phyloP scores from a whole-genome alignment of 2,329 filamentous ascomycete genomes.

The Arthrinium puccinioides region DNA sequence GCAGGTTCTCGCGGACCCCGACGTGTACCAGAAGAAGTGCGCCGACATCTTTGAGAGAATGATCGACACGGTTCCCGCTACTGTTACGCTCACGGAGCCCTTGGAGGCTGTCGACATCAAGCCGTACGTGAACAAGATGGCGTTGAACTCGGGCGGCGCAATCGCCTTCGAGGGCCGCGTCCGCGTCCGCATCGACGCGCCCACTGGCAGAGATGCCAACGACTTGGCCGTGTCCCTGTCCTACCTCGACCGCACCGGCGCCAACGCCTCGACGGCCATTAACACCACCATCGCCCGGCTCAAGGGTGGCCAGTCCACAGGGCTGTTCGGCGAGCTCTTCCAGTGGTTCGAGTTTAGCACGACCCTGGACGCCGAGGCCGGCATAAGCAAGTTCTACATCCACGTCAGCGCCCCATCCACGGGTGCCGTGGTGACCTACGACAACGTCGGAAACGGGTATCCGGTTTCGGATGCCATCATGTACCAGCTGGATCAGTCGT shows the following conservation, averaged over 20 bases:
- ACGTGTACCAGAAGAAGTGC: slow-evolving; percentile 28
- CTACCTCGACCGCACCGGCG: slow-evolving; percentile 11
- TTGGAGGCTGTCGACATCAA: slow-evolving; percentile 22
- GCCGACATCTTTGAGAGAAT: slow-evolving; percentile 23
- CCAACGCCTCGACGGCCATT: slow-evolving; percentile 5
- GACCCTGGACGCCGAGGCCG: slow-evolving; percentile 13
- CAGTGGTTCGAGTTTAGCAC: slow-evolving; percentile 22
- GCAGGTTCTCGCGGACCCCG: slow-evolving; percentile 26
- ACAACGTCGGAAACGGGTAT: slow-evolving; percentile 19
- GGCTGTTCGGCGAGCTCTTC: slow-evolving; percentile 19
- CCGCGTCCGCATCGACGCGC: slow-evolving; percentile 4
- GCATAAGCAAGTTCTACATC: slow-evolving; percentile 24
- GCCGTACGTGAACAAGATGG: slow-evolving; percentile 20
- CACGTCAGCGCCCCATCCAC: slow-evolving; percentile 16
- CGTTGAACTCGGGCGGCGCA: slow-evolving; percentile 16
- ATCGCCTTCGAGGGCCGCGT: slow-evolving; percentile 1
- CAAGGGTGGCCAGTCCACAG: slow-evolving; percentile 13
- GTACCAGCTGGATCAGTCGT: slow-evolving; percentile 19
- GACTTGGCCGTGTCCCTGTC: slow-evolving; percentile 15
- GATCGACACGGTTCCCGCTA: slow-evolving; percentile 26
- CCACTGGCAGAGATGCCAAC: slow-evolving; percentile 7
- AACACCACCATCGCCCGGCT: slow-evolving; percentile 3
- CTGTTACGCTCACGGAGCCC: slow-evolving; percentile 19
- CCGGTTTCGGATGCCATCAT: slow-evolving; percentile 19
- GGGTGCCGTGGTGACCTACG: slow-evolving; percentile 13